These are phyloP conservation scores for Hypoxylon sp. DNA, from an alignment of 2,329 filamentous ascomycete species.

Conservation along the genomic window DNA sequence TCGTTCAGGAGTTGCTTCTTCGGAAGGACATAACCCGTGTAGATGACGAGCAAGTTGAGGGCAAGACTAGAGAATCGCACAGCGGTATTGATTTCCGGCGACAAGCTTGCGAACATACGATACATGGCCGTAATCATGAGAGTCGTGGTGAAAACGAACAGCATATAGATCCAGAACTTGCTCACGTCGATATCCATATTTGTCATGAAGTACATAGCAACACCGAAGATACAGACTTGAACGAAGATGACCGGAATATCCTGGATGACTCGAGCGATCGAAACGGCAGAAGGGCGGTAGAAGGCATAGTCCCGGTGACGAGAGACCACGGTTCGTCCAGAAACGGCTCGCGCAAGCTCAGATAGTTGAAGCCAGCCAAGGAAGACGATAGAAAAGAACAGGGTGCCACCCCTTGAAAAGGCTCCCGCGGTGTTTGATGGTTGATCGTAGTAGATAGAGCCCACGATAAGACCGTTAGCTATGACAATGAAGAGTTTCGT, in stretches of 20 bases:
- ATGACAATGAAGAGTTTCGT: constrained; percentile 84
- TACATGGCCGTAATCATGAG: constrained; percentile 45
- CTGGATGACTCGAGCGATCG: constrained; percentile 63
- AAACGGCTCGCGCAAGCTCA: constrained; percentile 80
- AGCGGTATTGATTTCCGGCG: constrained; percentile 64
- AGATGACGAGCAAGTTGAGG: constrained; percentile 70
- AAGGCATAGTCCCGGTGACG: constrained; percentile 59
- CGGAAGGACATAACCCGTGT: constrained; percentile 71
- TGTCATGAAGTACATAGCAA: constrained; percentile 81
- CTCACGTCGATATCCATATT: constrained; percentile 71
- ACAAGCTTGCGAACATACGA: constrained; percentile 46
- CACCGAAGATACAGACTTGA: constrained; percentile 73
- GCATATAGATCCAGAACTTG: constrained; percentile 71
- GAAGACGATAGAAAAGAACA: constrained; percentile 64
- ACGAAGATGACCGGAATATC: constrained; percentile 70
- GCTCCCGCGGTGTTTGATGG: constrained; percentile 67
- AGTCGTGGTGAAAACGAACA: constrained; percentile 58
- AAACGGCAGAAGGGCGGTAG: constrained; percentile 64
- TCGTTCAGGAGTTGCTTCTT: constrained; percentile 62
- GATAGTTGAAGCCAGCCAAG: constrained; percentile 74
- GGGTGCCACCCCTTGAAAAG: constrained; percentile 61
- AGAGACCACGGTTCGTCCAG: constrained; percentile 68
- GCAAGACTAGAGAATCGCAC: constrained; percentile 64
- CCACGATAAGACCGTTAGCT: constrained; percentile 76
- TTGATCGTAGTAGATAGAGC: constrained; percentile 79